Evolutionary conservation across 495 filamentous ascomycete genomes (phyloP).

Genomic region (Talaromyces borbonicus): DNA sequence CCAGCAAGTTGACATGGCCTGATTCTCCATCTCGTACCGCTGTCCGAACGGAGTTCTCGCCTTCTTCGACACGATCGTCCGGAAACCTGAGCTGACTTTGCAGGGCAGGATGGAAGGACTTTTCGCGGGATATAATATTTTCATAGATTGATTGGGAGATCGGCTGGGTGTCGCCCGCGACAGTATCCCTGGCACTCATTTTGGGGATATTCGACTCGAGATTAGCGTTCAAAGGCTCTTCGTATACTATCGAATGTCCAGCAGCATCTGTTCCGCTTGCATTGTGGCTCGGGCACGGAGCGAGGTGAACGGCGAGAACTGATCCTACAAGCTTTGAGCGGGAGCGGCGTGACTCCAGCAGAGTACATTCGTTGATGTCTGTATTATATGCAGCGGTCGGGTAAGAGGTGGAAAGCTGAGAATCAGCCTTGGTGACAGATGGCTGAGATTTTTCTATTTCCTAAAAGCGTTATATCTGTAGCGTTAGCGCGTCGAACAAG

Average conservation of each 20-base stretch:
- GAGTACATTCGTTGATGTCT: background rate
- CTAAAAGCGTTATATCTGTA: constrained; percentile 10
- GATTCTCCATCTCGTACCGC: constrained; percentile 37
- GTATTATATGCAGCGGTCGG: background rate
- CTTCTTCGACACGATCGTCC: constrained; percentile 12
- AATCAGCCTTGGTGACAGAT: constrained; percentile 4
- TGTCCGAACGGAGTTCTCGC: constrained; percentile 23
- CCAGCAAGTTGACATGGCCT: constrained; percentile 40
- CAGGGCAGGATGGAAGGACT: background rate
- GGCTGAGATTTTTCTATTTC: constrained; percentile 7
- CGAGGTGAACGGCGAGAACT: background rate
- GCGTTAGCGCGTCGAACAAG: constrained; percentile 4
- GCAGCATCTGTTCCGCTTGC: background rate
- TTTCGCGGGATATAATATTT: constrained; percentile 30
- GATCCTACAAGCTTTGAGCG: background rate
- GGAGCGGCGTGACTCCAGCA: background rate
- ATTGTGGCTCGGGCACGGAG: background rate
- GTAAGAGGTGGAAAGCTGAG: constrained; percentile 2
- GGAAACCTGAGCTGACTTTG: constrained; percentile 16
- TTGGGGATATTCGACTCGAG: constrained; percentile 13
- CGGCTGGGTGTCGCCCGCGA: constrained; percentile 41
- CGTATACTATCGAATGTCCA: background rate
- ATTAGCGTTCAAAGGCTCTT: constrained; percentile 2
- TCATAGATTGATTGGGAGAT: constrained; percentile 45
- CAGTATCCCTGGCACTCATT: constrained; percentile 25